Conservation (phyloP, 345 rosid species). For the Salix purpurea region DNA sequence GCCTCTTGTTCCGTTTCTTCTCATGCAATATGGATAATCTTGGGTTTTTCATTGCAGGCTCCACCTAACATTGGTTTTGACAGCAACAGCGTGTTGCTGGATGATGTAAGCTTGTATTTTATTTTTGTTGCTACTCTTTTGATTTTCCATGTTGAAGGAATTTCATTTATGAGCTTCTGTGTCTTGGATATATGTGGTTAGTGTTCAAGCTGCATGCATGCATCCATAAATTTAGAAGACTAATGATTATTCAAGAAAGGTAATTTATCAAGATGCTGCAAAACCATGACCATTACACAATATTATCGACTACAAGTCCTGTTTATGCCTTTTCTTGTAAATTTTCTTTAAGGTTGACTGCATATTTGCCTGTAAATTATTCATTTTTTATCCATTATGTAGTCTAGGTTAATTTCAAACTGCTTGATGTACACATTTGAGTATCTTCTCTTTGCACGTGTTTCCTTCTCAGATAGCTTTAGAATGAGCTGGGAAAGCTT, state of each 20-base stretch:
- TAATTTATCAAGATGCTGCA: neutral
- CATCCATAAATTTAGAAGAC: neutral
- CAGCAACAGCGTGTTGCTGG: slow-evolving; percentile 95
- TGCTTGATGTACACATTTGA: neutral
- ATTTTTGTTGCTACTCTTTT: neutral
- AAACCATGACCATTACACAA: neutral
- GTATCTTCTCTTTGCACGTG: neutral
- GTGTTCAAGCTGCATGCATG: neutral
- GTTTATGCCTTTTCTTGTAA: neutral
- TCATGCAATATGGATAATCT: neutral
- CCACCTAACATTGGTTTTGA: slow-evolving; percentile 81
- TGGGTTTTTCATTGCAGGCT: slow-evolving; percentile 44
- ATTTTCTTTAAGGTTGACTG: neutral
- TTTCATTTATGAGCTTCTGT: neutral
- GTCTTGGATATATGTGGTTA: neutral
- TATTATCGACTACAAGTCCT: neutral
- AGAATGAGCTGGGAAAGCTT: neutral
- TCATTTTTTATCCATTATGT: neutral
- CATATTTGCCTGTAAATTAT: neutral
- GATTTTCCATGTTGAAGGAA: neutral
- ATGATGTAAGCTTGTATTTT: slow-evolving; percentile 66
- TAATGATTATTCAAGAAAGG: neutral
- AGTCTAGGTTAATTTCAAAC: neutral
- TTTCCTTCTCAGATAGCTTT: neutral
- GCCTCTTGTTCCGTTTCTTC: neutral